phyloP scores from a whole-genome alignment of 371 early-diverging fungal species.

The Mucor plumbeus region DNA sequence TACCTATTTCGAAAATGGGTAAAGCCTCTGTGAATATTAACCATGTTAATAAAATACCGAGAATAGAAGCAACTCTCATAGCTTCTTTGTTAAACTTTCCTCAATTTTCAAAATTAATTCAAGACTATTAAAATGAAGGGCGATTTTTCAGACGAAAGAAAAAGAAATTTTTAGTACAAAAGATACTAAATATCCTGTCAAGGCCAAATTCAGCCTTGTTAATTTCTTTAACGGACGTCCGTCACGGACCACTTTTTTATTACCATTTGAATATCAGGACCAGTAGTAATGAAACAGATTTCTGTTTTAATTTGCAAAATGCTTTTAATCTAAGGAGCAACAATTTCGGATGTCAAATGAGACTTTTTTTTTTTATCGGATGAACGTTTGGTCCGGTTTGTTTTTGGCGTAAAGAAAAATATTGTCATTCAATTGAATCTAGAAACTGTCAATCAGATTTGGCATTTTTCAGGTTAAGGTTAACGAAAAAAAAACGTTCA shows the following conservation, averaged over 20 bases:
- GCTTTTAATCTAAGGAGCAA: no score
- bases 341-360: no score
- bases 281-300: background rate
- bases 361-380: background rate
- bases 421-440: no score
- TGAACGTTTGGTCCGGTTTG: background rate
- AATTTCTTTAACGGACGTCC: background rate
- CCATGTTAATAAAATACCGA: conserved; percentile 22
- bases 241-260: background rate
- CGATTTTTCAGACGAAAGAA: background rate
- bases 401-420: no score
- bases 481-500: no score
- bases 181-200: background rate
- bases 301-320: background rate
- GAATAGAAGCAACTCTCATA: conserved; percentile 12
- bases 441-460: no score
- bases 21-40: conserved; percentile 23
- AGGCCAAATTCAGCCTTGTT: background rate
- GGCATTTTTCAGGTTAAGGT: no score
- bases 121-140: no score
- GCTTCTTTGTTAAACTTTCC: background rate
- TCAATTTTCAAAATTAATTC: no score
- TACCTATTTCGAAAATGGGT: conserved; percentile 40
- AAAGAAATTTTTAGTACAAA: background rate
- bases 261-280: background rate